Base-by-base conservation (phyloP, 768 basidiomycete genomes). In the Tubosaeta sp. region DNA sequence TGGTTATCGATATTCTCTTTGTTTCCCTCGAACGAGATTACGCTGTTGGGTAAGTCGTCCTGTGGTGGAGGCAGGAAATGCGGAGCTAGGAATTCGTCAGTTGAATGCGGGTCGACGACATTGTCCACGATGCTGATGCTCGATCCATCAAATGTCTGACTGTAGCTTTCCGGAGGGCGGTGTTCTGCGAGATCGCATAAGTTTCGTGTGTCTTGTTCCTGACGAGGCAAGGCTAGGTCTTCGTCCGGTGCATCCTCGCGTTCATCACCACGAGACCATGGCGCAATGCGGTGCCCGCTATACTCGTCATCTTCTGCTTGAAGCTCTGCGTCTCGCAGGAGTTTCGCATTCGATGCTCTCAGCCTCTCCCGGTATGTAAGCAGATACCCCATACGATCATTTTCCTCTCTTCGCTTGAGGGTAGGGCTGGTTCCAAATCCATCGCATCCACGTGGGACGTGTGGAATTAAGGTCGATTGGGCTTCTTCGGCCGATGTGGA, bases 331-430 rank as follows among this genome's bases (percentile, higher is more conserved):
- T 41, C 56, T 1, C 13, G 25, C 6, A 21, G 8, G 11, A 29
- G 25, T 14, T 31, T 31, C n/a, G 44, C 11, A 30, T 55, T 51
- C 3, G 56, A 58, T 14, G 40, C 53, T 43, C 42, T 60, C 18
- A 35, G 40, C 22, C 62, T 64, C 46, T 68, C 67, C 44, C 55
- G 54, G 1, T 46, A 58, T 13, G 65, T 69, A 46, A 68, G 57
- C 14, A 68, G 32, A 18, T 63, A 61, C 9, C 59, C 64, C 8
- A 61, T 6, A 7, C 47, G 53, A 16, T 34, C 44, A 18, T 32
- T 54, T 38, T 54, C 55, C 30, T 51, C 54, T 13, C 18, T 11
- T 44, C 56, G 57, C 41, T 48, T 45, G 18, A 56, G 63, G 43
- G 46, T 30, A 36, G 67, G 69, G 14, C 62, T 69, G 32, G 29